Percentiles rank a stretch among this genome's conserved stretches.
Evolutionary conservation across 1,284 basidiomycete species (phyloP).

Genomic region (Ustanciosporium gigantosporum): DNA sequence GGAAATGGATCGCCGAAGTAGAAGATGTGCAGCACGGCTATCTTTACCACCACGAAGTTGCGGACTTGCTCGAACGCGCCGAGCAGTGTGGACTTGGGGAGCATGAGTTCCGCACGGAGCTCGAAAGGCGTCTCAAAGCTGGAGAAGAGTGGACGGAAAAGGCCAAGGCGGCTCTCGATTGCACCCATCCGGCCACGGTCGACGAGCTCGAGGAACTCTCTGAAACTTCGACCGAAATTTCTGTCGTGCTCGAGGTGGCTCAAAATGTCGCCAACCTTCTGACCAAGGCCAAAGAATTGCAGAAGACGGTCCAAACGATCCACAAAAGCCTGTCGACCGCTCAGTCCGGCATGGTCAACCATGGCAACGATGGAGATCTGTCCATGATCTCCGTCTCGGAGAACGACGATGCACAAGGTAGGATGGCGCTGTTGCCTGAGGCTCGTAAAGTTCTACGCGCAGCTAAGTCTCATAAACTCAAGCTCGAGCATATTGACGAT

Average conservation of each 20-base stretch:
- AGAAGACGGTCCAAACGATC: conserved; percentile 18
- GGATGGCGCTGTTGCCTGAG: conserved; percentile 36
- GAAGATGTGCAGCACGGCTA: conserved; percentile 63
- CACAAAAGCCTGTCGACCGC: conserved; percentile 16
- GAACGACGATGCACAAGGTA: conserved; percentile 17
- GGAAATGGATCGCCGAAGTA: conserved; percentile 67
- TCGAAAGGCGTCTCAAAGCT: conserved; percentile 21
- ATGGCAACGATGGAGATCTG: conserved; percentile 21
- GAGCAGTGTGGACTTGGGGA: conserved; percentile 69
- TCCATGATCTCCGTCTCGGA: conserved; percentile 33
- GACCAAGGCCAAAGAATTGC: conserved; percentile 31
- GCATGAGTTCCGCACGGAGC: conserved; percentile 23
- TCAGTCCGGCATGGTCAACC: not conserved
- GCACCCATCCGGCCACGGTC: conserved; percentile 6
- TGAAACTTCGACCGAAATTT: conserved; percentile 25
- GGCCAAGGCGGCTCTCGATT: conserved; percentile 11
- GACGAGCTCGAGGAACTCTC: conserved; percentile 30
- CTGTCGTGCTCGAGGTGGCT: conserved; percentile 36
- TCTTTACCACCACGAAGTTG: conserved; percentile 58
- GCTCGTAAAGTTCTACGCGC: conserved; percentile 36
- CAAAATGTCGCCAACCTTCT: conserved; percentile 21
- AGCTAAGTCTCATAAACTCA: conserved; percentile 26
- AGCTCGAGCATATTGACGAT: conserved; percentile 20
- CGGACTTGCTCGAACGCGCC: conserved; percentile 73
- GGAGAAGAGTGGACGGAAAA: conserved; percentile 41